Conservation (phyloP, 2,329 filamentous ascomycete species). For the Phaeosphaeriaceae sp. region DNA sequence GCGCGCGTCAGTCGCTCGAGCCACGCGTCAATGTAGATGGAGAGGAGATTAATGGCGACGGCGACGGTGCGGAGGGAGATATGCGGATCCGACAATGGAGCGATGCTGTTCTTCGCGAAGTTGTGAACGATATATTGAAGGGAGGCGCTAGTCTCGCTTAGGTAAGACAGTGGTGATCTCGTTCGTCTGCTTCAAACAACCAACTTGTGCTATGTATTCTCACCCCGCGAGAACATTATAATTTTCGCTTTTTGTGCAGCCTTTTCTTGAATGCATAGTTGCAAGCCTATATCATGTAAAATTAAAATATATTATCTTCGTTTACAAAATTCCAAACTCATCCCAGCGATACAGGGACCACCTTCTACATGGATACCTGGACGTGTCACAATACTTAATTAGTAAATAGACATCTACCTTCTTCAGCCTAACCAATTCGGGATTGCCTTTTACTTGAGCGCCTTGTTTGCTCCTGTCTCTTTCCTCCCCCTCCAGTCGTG, state of each 20-base stretch:
- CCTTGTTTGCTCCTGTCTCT: neutral
- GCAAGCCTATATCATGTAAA: too few relatives aligned
- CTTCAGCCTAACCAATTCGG: neutral
- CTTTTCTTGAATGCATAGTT: too few relatives aligned
- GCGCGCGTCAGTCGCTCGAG: slow-evolving; percentile 47
- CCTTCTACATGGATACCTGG: too few relatives aligned
- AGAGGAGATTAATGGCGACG: slow-evolving; percentile 38
- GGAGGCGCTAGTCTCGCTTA: slow-evolving; percentile 15
- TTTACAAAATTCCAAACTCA: too few relatives aligned
- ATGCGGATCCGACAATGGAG: slow-evolving; percentile 14
- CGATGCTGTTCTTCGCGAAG: slow-evolving; percentile 10
- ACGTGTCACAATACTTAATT: too few relatives aligned
- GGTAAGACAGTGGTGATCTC: neutral
- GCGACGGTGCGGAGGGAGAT: slow-evolving; percentile 23
- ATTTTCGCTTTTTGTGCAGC: too few relatives aligned
- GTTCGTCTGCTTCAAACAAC: neutral
- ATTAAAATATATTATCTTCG: too few relatives aligned
- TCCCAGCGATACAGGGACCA: too few relatives aligned
- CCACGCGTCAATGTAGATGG: slow-evolving; percentile 46
- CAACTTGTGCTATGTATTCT: too few relatives aligned
- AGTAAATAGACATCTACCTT: neutral
- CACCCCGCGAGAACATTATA: too few relatives aligned
- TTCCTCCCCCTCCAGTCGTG: neutral
- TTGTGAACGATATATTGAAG: neutral
- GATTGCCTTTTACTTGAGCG: neutral